These are phyloP conservation scores for Eucalyptus fibrosa DNA, from an alignment of 345 rosid genomes.

Conservation along the genomic window DNA sequence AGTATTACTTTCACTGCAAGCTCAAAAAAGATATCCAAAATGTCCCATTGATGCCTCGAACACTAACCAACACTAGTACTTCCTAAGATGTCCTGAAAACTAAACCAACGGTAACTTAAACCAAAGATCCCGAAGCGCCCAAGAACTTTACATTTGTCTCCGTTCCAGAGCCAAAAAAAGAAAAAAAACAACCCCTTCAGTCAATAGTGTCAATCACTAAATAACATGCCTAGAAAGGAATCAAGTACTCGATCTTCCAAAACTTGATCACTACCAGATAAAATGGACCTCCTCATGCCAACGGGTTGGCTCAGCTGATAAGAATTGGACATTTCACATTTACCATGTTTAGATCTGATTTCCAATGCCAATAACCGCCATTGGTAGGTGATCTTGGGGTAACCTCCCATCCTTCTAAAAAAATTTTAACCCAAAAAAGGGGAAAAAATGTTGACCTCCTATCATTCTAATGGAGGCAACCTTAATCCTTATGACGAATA, in stretches of 20 bases:
- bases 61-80: not conserved
- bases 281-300: not conserved
- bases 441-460: not conserved
- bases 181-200: not conserved
- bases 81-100: not conserved
- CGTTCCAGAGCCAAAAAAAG: accelerated
- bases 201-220: not conserved
- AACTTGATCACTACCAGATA: not conserved
- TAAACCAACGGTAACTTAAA: no score
- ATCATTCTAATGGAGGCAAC: not conserved
- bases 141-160: not conserved
- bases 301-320: not conserved
- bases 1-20: not conserved
- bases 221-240: not conserved
- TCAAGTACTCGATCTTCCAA: accelerated
- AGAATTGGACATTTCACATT: not conserved
- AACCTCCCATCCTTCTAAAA: not conserved
- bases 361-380: not conserved
- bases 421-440: no score
- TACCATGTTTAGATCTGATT: not conserved
- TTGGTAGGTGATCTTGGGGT: not conserved
- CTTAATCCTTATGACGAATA: not conserved
- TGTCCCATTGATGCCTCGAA: not conserved
- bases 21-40: accelerated
- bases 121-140: not conserved